Evolutionary conservation across 2,329 filamentous ascomycete genomes (phyloP).

Genomic region (Calonectria honghensis): DNA sequence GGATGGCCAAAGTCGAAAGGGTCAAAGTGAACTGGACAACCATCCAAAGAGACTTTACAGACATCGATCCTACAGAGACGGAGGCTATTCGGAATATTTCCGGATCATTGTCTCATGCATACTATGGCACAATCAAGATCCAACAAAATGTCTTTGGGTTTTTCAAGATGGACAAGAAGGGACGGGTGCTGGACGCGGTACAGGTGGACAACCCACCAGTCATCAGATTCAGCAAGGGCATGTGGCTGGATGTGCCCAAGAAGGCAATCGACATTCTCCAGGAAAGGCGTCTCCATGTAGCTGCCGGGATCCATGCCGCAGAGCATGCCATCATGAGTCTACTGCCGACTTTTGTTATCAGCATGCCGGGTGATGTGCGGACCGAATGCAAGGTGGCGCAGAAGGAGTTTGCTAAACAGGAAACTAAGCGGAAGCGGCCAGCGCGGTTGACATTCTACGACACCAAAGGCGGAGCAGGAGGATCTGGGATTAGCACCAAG

Average conservation of each 20-base stretch:
- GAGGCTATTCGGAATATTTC: slow-evolving; percentile 86
- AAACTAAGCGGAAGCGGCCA: slow-evolving; percentile 85
- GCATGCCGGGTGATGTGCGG: slow-evolving; percentile 91
- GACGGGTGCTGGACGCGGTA: slow-evolving; percentile 91
- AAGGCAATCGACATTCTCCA: slow-evolving; percentile 86
- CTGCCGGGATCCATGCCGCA: slow-evolving; percentile 93
- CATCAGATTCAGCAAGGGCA: slow-evolving; percentile 87
- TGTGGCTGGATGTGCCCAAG: slow-evolving; percentile 96
- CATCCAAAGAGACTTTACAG: slow-evolving; percentile 92
- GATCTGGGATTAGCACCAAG: slow-evolving; percentile 91
- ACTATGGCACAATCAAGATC: slow-evolving; percentile 90
- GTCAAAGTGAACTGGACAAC: slow-evolving; percentile 98
- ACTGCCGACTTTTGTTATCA: slow-evolving; percentile 93
- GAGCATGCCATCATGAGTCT: slow-evolving; percentile 92
- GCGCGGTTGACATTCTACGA: slow-evolving; percentile 96
- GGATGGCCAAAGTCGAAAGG: slow-evolving; percentile 89
- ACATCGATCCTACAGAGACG: slow-evolving; percentile 94
- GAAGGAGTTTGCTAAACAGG: slow-evolving; percentile 87
- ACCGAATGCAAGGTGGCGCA: slow-evolving; percentile 94
- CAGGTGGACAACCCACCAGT: slow-evolving; percentile 96
- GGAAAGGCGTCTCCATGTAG: slow-evolving; percentile 83
- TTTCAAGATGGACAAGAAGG: slow-evolving; percentile 94
- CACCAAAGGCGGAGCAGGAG: slow-evolving; percentile 89
- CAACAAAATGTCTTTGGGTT: slow-evolving; percentile 94
- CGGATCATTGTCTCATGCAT: slow-evolving; percentile 80